A percentile compares a stretch with the other conserved stretches of the same genome.
Evolutionary conservation across 1,284 basidiomycete species (phyloP).

Genomic region (Anthracocystis walkeri): DNA sequence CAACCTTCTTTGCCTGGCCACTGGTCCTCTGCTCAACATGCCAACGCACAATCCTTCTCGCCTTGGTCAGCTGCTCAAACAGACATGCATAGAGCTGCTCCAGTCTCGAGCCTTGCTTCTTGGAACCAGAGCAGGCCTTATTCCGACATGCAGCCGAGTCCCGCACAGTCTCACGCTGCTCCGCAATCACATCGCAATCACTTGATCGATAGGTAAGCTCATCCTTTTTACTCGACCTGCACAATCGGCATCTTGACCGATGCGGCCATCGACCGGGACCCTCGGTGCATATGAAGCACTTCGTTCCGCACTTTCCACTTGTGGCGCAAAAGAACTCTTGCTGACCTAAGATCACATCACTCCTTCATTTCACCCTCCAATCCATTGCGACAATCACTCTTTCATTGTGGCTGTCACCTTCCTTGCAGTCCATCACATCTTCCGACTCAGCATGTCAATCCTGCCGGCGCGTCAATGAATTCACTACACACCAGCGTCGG

Average conservation of each 20-base stretch:
- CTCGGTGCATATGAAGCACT: neutral
- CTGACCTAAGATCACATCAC: too few species aligned
- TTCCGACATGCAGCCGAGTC: conserved; percentile 23
- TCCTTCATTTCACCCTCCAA: too few species aligned
- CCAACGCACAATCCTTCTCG: conserved; percentile 8
- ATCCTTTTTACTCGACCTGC: neutral
- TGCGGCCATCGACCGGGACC: neutral
- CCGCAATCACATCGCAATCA: conserved; percentile 7
- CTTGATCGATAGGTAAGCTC: conserved; percentile 24
- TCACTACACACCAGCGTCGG: neutral
- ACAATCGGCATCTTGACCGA: neutral
- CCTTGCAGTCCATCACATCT: conserved; percentile 10
- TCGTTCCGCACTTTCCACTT: too few species aligned
- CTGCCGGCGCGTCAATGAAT: neutral
- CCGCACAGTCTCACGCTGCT: neutral
- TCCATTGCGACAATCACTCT: too few species aligned
- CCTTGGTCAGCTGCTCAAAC: conserved; percentile 11
- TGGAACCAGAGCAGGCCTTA: conserved; percentile 29
- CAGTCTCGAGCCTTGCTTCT: conserved; percentile 18
- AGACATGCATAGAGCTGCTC: conserved; percentile 2
- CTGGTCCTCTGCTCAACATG: conserved; percentile 3
- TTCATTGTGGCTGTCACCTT: too few species aligned
- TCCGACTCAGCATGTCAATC: neutral
- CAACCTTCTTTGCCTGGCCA: neutral
- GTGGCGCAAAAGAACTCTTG: too few species aligned